phyloP scores from a whole-genome alignment of 441 rosid species.

The California macrophylla region DNA sequence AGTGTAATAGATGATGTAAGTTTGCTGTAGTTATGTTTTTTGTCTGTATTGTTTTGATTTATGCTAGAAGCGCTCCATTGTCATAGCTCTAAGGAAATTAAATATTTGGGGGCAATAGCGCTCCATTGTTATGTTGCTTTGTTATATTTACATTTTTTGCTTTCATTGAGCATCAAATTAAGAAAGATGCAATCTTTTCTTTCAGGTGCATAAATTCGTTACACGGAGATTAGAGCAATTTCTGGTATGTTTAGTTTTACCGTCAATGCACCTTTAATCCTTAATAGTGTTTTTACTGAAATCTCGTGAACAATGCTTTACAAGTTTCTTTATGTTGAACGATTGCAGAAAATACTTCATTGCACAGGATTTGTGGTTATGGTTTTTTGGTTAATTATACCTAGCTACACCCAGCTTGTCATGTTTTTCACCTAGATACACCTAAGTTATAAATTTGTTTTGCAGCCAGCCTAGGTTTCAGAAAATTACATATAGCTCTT shows the following conservation, averaged over 20 bases:
- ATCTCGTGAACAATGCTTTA: neutral
- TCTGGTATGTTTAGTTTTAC: conserved; percentile 46
- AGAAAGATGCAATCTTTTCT: conserved; percentile 6
- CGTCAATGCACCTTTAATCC: neutral
- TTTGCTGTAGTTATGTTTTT: neutral
- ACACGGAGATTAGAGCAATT: conserved; percentile 87
- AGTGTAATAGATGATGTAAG: conserved; percentile 62
- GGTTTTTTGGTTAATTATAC: too few species aligned
- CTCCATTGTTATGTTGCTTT: neutral
- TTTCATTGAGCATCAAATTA: conserved; percentile 2
- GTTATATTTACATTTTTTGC: neutral
- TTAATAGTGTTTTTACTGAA: neutral
- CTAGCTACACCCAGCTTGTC: too few species aligned
- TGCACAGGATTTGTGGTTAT: neutral
- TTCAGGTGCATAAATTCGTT: conserved; percentile 71
- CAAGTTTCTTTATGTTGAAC: neutral
- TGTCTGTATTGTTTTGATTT: neutral
- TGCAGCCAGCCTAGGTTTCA: too few species aligned
- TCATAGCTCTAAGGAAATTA: neutral
- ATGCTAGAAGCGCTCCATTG: neutral
- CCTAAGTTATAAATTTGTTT: too few species aligned
- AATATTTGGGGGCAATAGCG: neutral
- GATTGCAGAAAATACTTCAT: neutral
- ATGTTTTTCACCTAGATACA: too few species aligned
- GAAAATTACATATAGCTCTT: too few species aligned